Evolutionary conservation across 345 rosid genomes (phyloP).

Genomic region (Raphanus sativus): DNA sequence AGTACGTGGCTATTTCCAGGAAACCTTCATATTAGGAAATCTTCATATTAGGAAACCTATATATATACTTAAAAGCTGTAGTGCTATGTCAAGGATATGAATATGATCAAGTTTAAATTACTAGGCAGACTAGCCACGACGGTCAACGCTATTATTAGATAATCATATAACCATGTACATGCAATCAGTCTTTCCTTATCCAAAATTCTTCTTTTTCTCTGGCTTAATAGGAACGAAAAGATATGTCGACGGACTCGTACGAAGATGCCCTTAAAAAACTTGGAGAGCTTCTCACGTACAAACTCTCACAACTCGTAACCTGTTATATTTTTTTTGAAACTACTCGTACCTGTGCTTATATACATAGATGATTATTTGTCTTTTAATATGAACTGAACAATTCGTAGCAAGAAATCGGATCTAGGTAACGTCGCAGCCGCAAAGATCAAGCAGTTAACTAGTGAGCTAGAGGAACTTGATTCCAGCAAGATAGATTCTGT

Average conservation of each 20-base stretch:
- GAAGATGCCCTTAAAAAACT: constrained; percentile 32
- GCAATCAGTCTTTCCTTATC: neutral
- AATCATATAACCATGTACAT: neutral
- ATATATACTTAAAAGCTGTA: too few species aligned
- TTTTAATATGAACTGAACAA: neutral
- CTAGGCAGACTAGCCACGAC: neutral
- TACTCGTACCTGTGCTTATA: neutral
- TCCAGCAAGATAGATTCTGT: constrained; percentile 50
- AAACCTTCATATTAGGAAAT: too few species aligned
- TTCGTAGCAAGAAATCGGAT: constrained; percentile 57
- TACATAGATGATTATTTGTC: neutral
- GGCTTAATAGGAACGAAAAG: neutral
- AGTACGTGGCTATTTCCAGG: too few species aligned
- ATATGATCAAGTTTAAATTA: neutral
- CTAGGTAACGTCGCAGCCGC: constrained; percentile 71
- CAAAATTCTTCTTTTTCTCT: neutral
- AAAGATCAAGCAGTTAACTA: constrained; percentile 71
- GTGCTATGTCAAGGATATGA: neutral
- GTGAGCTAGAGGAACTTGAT: constrained; percentile 58
- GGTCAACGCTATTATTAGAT: neutral
- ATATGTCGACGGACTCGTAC: constrained; percentile 32
- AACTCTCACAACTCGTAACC: neutral
- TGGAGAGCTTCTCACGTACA: constrained; percentile 33
- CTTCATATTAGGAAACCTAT: too few species aligned
- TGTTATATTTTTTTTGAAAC: too few species aligned